Base-by-base conservation (phyloP, 257 asterid genomes). In the Gynochthodes officinalis region DNA sequence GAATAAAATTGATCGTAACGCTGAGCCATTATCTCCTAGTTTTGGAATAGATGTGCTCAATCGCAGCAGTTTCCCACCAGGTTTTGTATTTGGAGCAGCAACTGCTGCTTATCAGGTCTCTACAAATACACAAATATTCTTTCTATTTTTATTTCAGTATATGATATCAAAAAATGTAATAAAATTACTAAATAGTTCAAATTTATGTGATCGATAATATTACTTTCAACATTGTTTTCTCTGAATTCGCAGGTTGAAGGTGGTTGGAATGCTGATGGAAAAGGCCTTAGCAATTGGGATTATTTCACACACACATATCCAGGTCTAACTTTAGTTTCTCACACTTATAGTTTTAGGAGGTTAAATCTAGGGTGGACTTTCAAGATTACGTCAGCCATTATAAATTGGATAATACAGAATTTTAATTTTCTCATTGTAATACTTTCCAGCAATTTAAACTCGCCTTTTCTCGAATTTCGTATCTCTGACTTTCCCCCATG, bases 211-310 rank as follows among this genome's bases (percentile, higher is more conserved):
- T 42, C 48, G n/a, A 42, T 42, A 1, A 5, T 42, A 4, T 42
- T 10, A 4, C 9, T 1, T 10, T 42, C 1, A 42, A 42, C 13
- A 42, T 10, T 1, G 0, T 35, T 61, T 61, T 35, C 18, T 32
- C 6, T 11, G 2, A 16, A 2, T 67, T 72, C 19, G 15, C 73
- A 82, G 86, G 52, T 75, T 57, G 86, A 82, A 78, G 86, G 86
- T 39, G 86, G 77, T 2, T 70, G 81, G 70, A 73, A 71, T 39
- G 54, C 37, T 44, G 57, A 82, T 68, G 85, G 85, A 5, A 82
- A 72, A 75, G 81, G 83, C 1, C 77, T 76, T 14, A 82, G 77
- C 64, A 82, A 69, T 8, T 82, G 83, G 83, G 83, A 82, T 50
- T 28, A 64, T 33, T 82, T 55, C 63, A 75, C 82, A 10, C 77